These are phyloP conservation scores for Fraxinus floribunda DNA, from an alignment of 305 asterid species.

Conservation along the genomic window DNA sequence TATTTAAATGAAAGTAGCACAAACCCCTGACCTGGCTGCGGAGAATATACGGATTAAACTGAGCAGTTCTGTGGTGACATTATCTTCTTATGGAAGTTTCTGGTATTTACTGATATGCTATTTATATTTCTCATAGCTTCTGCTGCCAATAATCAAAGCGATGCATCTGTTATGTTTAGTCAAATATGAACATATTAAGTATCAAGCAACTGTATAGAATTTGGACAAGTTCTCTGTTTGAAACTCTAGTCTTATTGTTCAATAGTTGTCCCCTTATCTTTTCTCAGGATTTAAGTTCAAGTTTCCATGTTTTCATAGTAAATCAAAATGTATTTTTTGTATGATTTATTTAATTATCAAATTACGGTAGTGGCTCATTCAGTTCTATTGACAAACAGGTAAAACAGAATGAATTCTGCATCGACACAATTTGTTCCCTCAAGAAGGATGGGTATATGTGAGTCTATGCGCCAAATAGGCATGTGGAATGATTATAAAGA, in stretches of 20 bases:
- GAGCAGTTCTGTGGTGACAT: not conserved
- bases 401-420: constrained; percentile 58
- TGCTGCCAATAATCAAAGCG: not conserved
- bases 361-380: constrained; percentile 16
- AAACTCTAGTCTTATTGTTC: not conserved
- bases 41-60: constrained; percentile 5
- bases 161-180: constrained; percentile 1
- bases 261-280: constrained; percentile 2
- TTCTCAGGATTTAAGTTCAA: not conserved
- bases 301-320: not conserved
- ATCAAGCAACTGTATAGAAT: not conserved
- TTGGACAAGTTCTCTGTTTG: not conserved
- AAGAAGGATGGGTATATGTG: constrained; percentile 73
- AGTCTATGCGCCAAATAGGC: constrained; percentile 63
- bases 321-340: not conserved
- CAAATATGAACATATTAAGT: not conserved
- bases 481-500: constrained; percentile 82
- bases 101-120: not conserved
- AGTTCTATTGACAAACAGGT: constrained; percentile 26
- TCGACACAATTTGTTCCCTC: constrained; percentile 70
- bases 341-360: not conserved
- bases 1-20: constrained; percentile 9
- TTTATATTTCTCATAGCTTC: not conserved
- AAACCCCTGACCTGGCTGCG: not conserved
- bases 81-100: not conserved